Evolutionary conservation across 495 filamentous ascomycete genomes (phyloP).

Genomic region (Lentithecium fluviatile): DNA sequence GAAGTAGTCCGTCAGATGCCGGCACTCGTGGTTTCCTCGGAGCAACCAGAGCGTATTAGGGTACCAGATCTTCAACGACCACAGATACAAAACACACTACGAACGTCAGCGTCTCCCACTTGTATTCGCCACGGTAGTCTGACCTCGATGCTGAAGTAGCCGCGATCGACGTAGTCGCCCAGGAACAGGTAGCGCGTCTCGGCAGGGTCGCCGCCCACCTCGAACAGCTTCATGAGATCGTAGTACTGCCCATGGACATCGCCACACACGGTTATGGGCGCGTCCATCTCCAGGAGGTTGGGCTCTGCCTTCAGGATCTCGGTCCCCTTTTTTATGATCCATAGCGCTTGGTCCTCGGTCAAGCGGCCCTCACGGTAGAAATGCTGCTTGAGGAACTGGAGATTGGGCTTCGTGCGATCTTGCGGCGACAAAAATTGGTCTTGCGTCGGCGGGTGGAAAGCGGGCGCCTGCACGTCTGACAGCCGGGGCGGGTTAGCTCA

Average conservation of each 20-base stretch:
- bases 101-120: neutral
- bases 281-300: constrained; percentile 98
- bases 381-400: constrained; percentile 94
- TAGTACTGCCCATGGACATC: constrained; percentile 99
- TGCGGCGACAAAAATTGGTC: constrained; percentile 76
- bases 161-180: constrained; percentile 95
- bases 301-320: constrained; percentile 83
- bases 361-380: constrained; percentile 96
- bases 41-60: constrained; percentile 95
- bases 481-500: constrained; percentile 30
- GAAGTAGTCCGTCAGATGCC: constrained; percentile 98
- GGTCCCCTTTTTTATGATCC: constrained; percentile 83
- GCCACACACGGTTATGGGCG: constrained; percentile 98
- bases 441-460: constrained; percentile 83
- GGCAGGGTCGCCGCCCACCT: constrained; percentile 94
- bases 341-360: constrained; percentile 95
- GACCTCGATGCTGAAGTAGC: constrained; percentile 97
- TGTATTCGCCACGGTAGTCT: constrained; percentile 11
- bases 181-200: constrained; percentile 96
- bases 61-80: constrained; percentile 99
- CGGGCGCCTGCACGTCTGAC: constrained; percentile 93
- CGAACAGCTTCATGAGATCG: constrained; percentile 98
- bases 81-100: constrained; percentile 91
- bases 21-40: constrained; percentile 96
- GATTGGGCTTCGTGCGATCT: constrained; percentile 82